These are phyloP conservation scores for Zygnema circumcarinatum DNA, from an alignment of 139 green algal genomes.

Conservation along the genomic window DNA sequence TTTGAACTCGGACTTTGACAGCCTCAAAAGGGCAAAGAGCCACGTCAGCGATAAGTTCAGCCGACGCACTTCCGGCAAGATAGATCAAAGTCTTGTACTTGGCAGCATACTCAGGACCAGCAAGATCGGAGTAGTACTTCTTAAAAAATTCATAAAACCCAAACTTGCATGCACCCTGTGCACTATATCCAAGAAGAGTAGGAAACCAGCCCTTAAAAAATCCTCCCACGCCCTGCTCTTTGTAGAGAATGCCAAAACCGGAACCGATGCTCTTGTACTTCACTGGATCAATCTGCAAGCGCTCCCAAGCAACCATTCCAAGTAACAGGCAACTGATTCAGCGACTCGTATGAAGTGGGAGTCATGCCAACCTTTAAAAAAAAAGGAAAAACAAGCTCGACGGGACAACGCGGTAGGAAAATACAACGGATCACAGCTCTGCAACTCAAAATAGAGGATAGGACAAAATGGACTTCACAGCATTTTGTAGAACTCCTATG, in stretches of 20 bases:
- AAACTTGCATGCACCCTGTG: slow-evolving; percentile 70
- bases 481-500: no score
- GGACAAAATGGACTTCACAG: no score
- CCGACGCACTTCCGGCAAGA: slow-evolving; percentile 58
- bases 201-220: slow-evolving; percentile 65
- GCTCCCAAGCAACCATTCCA: not conserved
- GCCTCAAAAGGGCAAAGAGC: slow-evolving; percentile 68
- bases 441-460: no score
- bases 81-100: slow-evolving; percentile 68
- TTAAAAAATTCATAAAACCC: slow-evolving; percentile 70
- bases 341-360: no score
- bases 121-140: slow-evolving; percentile 64
- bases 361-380: no score
- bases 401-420: no score
- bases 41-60: slow-evolving; percentile 68
- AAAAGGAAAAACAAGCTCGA: no score
- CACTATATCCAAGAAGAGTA: slow-evolving; percentile 65
- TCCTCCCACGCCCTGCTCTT: slow-evolving; percentile 61
- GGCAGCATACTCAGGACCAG: slow-evolving; percentile 56
- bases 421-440: no score
- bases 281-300: slow-evolving; percentile 59
- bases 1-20: slow-evolving; percentile 67
- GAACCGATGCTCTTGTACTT: slow-evolving; percentile 66
- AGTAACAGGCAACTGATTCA: no score
- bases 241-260: slow-evolving; percentile 61